phyloP scores from a whole-genome alignment of 2,329 filamentous ascomycete species.

The Fusarium stilboides region DNA sequence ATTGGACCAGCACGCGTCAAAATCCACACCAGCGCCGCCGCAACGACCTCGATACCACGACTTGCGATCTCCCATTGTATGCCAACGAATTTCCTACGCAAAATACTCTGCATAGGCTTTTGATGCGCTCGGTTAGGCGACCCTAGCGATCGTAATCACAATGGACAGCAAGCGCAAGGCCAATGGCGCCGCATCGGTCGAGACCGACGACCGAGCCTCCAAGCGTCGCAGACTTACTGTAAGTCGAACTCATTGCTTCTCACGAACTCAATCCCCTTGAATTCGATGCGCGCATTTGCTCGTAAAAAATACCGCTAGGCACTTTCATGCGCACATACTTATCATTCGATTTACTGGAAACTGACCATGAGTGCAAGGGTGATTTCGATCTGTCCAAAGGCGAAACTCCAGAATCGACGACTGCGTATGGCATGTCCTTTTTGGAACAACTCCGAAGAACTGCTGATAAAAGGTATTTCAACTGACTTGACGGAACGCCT shows the following conservation, averaged over 20 bases:
- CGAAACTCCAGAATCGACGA: constrained; percentile 79
- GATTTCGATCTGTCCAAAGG: constrained; percentile 66
- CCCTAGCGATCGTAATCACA: constrained; percentile 42
- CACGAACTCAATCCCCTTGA: constrained; percentile 14
- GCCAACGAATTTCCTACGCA: constrained; percentile 31
- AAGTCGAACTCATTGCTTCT: constrained; percentile 56
- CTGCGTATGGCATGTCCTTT: constrained; percentile 79
- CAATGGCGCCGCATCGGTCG: constrained; percentile 61
- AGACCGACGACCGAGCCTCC: constrained; percentile 67
- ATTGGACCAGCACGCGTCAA: constrained; percentile 50
- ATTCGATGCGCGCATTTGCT: constrained; percentile 4
- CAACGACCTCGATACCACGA: constrained; percentile 34
- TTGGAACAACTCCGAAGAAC: constrained; percentile 82
- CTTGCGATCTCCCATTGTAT: constrained; percentile 51
- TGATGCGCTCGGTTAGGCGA: constrained; percentile 51
- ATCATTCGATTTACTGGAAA: constrained; percentile 3
- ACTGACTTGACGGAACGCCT: constrained; percentile 5
- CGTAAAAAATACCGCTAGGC: neutral
- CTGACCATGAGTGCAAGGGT: constrained; percentile 48
- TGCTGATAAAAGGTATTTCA: constrained; percentile 82
- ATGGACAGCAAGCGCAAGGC: constrained; percentile 74
- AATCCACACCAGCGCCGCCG: constrained; percentile 47
- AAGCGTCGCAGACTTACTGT: constrained; percentile 70
- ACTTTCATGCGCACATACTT: neutral
- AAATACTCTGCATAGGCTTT: constrained; percentile 27